These are phyloP conservation scores for Triticum urartu DNA, from an alignment of 176 grass and related monocot genomes.

Conservation along the genomic window DNA sequence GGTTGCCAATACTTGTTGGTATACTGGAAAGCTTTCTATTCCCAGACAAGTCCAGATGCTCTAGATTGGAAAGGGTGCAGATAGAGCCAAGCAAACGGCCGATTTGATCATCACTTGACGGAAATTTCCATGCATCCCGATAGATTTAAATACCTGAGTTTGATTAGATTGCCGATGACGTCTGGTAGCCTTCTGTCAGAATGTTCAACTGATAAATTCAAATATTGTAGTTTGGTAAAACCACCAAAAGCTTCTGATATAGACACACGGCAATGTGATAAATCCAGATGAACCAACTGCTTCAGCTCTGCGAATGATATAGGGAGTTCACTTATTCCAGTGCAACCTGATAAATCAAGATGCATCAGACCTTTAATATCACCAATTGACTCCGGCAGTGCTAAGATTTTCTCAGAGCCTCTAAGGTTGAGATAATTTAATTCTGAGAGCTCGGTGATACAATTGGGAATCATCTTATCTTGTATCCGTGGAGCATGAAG, in stretches of 20 bases:
- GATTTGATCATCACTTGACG: not conserved
- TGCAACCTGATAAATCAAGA: not conserved
- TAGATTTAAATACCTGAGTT: not conserved
- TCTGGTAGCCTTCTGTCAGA: no score
- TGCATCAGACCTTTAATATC: not conserved
- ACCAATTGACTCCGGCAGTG: conserved; percentile 12
- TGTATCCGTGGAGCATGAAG: not conserved
- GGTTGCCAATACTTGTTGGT: not conserved
- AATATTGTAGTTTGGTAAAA: not conserved
- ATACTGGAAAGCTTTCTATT: rapidly evolving
- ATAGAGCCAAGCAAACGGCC: not conserved
- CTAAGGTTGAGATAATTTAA: conserved; percentile 3
- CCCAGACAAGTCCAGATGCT: not conserved
- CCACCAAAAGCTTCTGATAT: not conserved
- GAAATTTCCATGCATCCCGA: not conserved
- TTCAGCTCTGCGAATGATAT: not conserved
- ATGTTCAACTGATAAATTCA: not conserved
- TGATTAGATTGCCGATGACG: not conserved
- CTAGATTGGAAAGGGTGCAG: not conserved
- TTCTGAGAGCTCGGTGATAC: not conserved
- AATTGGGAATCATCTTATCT: not conserved
- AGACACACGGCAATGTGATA: not conserved
- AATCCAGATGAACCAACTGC: conserved; percentile 9
- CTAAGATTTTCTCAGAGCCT: not conserved
- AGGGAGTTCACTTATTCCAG: not conserved